A percentile compares a stretch with the other conserved stretches of the same genome.
Evolutionary conservation across 257 asterid species (phyloP).

Genomic region (Solanum okadae): DNA sequence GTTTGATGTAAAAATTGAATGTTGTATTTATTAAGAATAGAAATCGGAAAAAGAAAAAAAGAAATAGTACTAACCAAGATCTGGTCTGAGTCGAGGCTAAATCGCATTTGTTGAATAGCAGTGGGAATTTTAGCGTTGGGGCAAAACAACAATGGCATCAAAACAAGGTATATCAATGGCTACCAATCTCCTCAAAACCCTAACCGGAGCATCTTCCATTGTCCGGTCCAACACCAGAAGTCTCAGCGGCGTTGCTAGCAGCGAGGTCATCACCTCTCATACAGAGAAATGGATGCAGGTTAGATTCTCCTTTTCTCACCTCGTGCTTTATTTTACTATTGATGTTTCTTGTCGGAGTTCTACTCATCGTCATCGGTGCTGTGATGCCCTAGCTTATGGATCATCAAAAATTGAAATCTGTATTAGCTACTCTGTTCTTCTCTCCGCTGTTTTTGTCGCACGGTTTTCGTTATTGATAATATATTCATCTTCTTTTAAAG

Average conservation of each 20-base stretch:
- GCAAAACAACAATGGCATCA: slow-evolving; percentile 27
- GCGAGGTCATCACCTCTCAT: slow-evolving; percentile 55
- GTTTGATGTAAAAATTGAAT: neutral
- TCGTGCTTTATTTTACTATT: neutral
- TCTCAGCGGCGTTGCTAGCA: slow-evolving; percentile 22
- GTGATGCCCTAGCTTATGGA: neutral
- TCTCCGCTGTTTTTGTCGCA: neutral
- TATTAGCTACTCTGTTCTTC: neutral
- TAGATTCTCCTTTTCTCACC: neutral
- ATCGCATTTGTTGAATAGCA: neutral
- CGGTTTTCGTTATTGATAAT: neutral
- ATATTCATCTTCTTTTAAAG: neutral
- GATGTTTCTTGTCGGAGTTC: neutral
- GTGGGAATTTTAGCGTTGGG: neutral
- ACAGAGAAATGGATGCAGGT: slow-evolving; percentile 97
- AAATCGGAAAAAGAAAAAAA: neutral
- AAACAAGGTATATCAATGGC: slow-evolving; percentile 32
- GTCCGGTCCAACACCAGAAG: slow-evolving; percentile 10
- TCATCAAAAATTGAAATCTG: neutral
- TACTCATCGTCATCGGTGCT: neutral
- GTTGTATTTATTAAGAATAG: neutral
- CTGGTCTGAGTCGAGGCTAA: neutral
- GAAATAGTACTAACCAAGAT: neutral
- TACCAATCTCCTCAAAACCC: slow-evolving; percentile 37
- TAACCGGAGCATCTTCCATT: slow-evolving; percentile 14